Conservation (phyloP, 2,329 filamentous ascomycete species). For the Aspergillus vadensis region DNA sequence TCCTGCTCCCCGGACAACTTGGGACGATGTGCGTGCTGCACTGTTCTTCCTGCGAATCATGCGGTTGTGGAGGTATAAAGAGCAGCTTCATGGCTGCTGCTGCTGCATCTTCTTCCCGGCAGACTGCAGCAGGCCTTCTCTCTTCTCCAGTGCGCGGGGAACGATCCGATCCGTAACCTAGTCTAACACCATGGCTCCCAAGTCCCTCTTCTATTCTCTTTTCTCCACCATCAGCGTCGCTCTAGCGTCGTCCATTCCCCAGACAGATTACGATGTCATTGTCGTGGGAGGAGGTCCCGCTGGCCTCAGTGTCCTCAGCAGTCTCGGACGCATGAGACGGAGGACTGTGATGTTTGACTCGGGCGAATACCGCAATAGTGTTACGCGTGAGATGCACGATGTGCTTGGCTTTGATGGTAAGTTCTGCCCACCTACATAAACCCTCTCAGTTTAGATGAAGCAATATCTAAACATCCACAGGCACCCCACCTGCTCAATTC, state of each 20-base stretch:
- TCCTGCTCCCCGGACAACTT: not conserved
- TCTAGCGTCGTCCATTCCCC: conserved; percentile 27
- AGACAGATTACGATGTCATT: conserved; percentile 56
- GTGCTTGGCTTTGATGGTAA: conserved; percentile 62
- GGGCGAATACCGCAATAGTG: conserved; percentile 58
- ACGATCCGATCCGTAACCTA: not conserved
- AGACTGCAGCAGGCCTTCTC: not conserved
- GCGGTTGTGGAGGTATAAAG: not conserved
- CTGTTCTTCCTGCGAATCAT: not conserved
- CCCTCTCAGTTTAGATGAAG: not conserved
- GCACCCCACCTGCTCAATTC: conserved; percentile 57
- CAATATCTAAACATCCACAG: conserved; percentile 33
- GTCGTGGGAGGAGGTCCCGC: conserved; percentile 61
- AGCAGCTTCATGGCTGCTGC: not conserved
- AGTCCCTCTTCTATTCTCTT: conserved; percentile 25
- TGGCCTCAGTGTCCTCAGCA: conserved; percentile 58
- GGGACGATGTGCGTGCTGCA: not conserved
- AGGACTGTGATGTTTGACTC: conserved; percentile 61
- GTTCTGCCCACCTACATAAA: not conserved
- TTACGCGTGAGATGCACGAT: conserved; percentile 63
- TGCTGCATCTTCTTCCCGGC: not conserved
- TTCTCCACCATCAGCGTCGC: conserved; percentile 26
- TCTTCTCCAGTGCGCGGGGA: not conserved
- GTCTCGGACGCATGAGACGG: conserved; percentile 60
- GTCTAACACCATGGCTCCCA: conserved; percentile 18